Conservation (phyloP, 805 yeast genomes). For the Sugiyamaella chiloensis region DNA sequence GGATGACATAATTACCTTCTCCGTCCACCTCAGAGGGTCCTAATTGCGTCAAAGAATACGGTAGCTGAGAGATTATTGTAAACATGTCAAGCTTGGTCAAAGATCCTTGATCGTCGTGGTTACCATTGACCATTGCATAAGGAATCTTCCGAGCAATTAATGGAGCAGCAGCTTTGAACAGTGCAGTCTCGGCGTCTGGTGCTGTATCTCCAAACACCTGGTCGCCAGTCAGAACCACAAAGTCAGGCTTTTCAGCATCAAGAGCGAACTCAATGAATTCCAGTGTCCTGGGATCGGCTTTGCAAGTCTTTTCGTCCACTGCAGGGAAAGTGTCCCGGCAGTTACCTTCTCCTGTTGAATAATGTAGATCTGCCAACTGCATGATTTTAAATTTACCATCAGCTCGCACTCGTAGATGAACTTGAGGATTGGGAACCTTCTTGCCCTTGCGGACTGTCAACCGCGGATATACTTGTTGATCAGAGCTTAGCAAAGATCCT, state of each 20-base stretch:
- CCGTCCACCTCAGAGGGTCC: constrained; percentile 76
- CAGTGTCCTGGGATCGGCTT: constrained; percentile 74
- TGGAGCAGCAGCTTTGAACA: constrained; percentile 74
- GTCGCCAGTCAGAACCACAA: constrained; percentile 88
- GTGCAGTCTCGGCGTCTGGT: constrained; percentile 77
- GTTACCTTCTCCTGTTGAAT: constrained; percentile 75
- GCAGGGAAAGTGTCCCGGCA: constrained; percentile 57
- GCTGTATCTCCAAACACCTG: constrained; percentile 78
- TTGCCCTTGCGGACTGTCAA: constrained; percentile 21
- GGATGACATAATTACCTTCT: constrained; percentile 71
- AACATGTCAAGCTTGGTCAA: constrained; percentile 59
- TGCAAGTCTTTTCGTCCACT: constrained; percentile 47
- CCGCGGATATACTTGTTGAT: constrained; percentile 26
- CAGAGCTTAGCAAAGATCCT: constrained; percentile 27
- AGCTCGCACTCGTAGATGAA: constrained; percentile 36
- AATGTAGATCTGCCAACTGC: constrained; percentile 90
- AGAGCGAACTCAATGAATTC: constrained; percentile 59
- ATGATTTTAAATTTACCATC: constrained; percentile 66
- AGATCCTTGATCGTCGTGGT: constrained; percentile 90
- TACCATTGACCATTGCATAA: constrained; percentile 83
- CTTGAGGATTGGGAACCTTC: constrained; percentile 2
- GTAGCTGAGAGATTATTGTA: constrained; percentile 53
- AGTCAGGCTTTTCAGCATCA: constrained; percentile 75
- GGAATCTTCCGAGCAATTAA: constrained; percentile 68
- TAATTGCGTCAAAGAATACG: constrained; percentile 57